Evolutionary conservation across 148 eudicot genomes (phyloP).

Genomic region (Rhododendron simsii): DNA sequence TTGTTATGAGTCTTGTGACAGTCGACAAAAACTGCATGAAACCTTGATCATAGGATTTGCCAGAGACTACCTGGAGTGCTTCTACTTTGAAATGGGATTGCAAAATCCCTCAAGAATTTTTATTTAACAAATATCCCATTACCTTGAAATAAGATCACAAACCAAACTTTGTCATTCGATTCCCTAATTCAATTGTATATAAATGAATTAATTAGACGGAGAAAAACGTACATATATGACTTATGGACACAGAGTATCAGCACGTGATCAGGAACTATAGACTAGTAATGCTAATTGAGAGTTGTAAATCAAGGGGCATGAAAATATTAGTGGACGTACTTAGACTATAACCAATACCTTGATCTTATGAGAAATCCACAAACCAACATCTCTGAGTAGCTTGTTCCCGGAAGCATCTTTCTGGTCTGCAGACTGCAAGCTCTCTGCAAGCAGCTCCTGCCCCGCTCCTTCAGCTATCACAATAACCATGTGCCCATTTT

Average conservation of each 20-base stretch:
- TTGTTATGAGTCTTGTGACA: too few relatives aligned
- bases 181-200: background rate
- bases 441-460: constrained; percentile 73
- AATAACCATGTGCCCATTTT: constrained; percentile 92
- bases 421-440: constrained; percentile 27
- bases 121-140: background rate
- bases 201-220: background rate
- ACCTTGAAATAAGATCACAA: background rate
- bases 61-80: background rate
- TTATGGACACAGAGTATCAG: background rate
- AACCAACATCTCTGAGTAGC: constrained; percentile 75
- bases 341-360: constrained; percentile 42
- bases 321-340: background rate
- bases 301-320: background rate
- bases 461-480: constrained; percentile 99
- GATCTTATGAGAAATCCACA: constrained; percentile 80
- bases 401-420: constrained; percentile 92
- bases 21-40: background rate
- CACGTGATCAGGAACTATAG: background rate
- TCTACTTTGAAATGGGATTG: background rate
- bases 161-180: background rate
- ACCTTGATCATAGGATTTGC: background rate
- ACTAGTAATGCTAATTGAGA: too few relatives aligned
- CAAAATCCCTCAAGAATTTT: background rate
- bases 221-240: background rate